Evolutionary conservation across 345 rosid genomes (phyloP).

Genomic region (Populus simonii): DNA sequence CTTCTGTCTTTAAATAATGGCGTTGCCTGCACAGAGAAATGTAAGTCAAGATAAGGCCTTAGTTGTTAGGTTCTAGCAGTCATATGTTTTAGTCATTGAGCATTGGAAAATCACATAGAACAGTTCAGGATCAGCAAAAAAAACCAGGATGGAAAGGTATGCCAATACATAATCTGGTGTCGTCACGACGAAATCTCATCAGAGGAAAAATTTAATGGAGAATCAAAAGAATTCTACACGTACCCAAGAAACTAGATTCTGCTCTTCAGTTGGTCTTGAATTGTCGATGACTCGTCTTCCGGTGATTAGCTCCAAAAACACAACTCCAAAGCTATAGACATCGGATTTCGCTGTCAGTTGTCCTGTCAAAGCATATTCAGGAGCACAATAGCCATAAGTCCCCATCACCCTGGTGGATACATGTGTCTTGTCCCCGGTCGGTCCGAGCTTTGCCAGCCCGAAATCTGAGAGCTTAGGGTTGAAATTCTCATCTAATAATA

Average conservation of each 20-base stretch:
- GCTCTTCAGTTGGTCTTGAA: constrained; percentile 57
- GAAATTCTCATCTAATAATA: constrained; percentile 58
- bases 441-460: constrained; percentile 82
- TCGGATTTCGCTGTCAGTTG: constrained; percentile 68
- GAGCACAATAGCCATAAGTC: constrained; percentile 80
- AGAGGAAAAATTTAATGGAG: constrained; percentile 18
- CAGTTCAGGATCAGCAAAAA: background rate
- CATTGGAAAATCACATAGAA: too few species aligned
- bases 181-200: background rate
- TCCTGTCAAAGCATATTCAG: constrained; percentile 71
- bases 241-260: constrained; percentile 73
- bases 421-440: constrained; percentile 61
- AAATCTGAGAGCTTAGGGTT: constrained; percentile 78
- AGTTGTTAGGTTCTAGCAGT: background rate
- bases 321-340: constrained; percentile 83
- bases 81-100: background rate
- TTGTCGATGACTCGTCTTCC: constrained; percentile 78
- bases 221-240: background rate
- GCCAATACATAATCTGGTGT: too few species aligned
- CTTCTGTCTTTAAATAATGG: constrained; percentile 65
- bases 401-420: constrained; percentile 92
- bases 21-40: constrained; percentile 47
- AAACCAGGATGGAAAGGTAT: too few species aligned
- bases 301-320: constrained; percentile 72
- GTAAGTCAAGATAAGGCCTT: background rate